Percentiles rank a stretch among this genome's conserved stretches.
These are phyloP conservation scores for Calocybe cyanea DNA, from an alignment of 768 basidiomycete genomes.

Conservation along the genomic window DNA sequence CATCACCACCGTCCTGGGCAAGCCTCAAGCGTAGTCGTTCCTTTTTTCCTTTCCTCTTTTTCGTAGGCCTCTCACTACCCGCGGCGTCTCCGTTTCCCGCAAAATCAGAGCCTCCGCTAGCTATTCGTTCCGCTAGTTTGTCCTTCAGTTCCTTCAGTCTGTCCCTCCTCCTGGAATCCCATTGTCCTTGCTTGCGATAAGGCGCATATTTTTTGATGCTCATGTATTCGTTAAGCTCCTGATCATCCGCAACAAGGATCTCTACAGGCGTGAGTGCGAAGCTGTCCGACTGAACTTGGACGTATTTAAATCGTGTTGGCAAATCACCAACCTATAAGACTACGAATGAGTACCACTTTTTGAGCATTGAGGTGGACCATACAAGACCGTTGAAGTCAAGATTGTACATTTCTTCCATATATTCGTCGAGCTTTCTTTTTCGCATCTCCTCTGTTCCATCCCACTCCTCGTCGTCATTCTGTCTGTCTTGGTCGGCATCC, in stretches of 20 bases:
- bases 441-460: constrained; percentile 90
- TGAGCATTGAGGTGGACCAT: constrained; percentile 23
- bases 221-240: constrained; percentile 90
- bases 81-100: constrained; percentile 6
- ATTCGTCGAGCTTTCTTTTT: constrained; percentile 76
- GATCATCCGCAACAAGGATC: constrained; percentile 87
- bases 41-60: constrained; percentile 71
- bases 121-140: constrained; percentile 46
- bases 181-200: constrained; percentile 63
- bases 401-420: constrained; percentile 88
- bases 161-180: constrained; percentile 61
- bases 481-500: constrained; percentile 40
- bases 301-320: constrained; percentile 92
- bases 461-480: constrained; percentile 64
- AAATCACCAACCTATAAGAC: constrained; percentile 71
- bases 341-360: constrained; percentile 2
- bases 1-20: constrained; percentile 20
- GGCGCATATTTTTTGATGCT: constrained; percentile 89
- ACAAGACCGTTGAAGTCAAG: constrained; percentile 97
- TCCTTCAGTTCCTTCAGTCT: constrained; percentile 71
- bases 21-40: constrained; percentile 53
- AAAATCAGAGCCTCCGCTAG: constrained; percentile 17
- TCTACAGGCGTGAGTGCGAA: constrained; percentile 80
- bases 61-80: constrained; percentile 27
- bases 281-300: constrained; percentile 54